These are phyloP conservation scores for Pezicula carpinea DNA, from an alignment of 2,329 filamentous ascomycete genomes.

Conservation along the genomic window DNA sequence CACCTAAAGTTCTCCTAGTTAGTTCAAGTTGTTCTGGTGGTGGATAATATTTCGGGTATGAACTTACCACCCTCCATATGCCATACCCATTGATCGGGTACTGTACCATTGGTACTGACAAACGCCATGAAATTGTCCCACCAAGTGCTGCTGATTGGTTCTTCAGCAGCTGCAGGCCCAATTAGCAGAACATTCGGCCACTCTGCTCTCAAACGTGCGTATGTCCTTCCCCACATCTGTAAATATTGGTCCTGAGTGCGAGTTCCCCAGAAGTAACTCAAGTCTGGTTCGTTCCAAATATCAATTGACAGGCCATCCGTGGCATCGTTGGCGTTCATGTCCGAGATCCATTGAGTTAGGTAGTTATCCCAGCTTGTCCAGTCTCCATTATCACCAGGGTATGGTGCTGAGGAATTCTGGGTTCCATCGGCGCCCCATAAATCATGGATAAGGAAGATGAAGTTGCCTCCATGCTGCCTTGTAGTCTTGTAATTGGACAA, in stretches of 20 bases:
- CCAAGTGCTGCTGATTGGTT: conserved; percentile 31
- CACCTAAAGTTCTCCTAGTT: background rate
- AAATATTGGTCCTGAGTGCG: conserved; percentile 35
- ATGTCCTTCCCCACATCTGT: conserved; percentile 34
- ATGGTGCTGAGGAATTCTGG: conserved; percentile 31
- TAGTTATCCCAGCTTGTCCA: conserved; percentile 42
- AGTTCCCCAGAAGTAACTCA: conserved; percentile 30
- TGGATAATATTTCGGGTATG: too few species aligned
- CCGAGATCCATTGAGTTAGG: conserved; percentile 33
- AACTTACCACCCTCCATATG: conserved; percentile 31
- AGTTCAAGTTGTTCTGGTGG: too few species aligned
- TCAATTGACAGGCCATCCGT: conserved; percentile 38
- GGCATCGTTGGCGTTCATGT: conserved; percentile 34
- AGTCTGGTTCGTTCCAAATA: conserved; percentile 50
- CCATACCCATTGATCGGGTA: conserved; percentile 39
- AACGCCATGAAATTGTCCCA: conserved; percentile 33
- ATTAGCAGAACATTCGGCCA: conserved; percentile 20
- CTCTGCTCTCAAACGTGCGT: conserved; percentile 32
- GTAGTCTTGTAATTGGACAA: conserved; percentile 41
- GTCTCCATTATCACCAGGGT: conserved; percentile 45
- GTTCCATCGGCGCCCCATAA: conserved; percentile 44
- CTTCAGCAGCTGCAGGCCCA: conserved; percentile 33
- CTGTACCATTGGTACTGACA: conserved; percentile 30
- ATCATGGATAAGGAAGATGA: conserved; percentile 42
- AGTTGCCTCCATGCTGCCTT: conserved; percentile 36